Base-by-base conservation (phyloP, 352 stramenopile genomes). In the Globisporangium ultimum region DNA sequence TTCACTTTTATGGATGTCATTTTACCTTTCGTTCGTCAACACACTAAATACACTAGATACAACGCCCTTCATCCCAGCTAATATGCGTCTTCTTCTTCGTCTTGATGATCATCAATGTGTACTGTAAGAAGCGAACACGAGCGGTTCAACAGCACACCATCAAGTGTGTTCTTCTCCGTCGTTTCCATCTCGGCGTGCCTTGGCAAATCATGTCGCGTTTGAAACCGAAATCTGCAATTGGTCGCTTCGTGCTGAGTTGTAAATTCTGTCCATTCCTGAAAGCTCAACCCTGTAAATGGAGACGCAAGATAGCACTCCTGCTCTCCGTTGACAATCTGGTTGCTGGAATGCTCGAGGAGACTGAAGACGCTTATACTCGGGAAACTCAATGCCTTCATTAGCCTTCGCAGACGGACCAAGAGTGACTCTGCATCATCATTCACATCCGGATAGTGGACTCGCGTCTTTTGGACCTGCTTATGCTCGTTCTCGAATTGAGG, bases 311-410 rank as follows among this genome's bases (percentile, higher is more conserved):
- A 22, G 20, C 18, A 57, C 6, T 67, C 58, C 2, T 45, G n/a
- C 34, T 57, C 57, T 9, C 60, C 61, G 5, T 36, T 36, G 28
- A 36, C 28, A 36, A 36, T 10, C 28, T 36, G 3, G 28, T 10
- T 36, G 28, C 8, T 36, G 3, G 7, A 36, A 46, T 58, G 61
- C 8, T 75, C 56, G 14, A 78, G 40, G 6, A 85, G 58, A 15
- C 66, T 51, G 13, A 73, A 46, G 11, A 72, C 64, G 34, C 51
- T 80, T 13, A 68, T 52, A 15, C 76, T 21, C 0, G 81, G 81
- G 46, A 78, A 88, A 49, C 67, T 65, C 4, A 89, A 49, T 0
- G 81, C 63, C 18, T 66, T 67, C 4, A 89, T 41, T 8, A 88
- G 32, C 0, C 67, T 68, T 34, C 54, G 68, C 38, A 77, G 11